Evolutionary conservation across 805 yeast genomes (phyloP), one percentile per base, ranked within the genome.

Genomic region (Candida dajiaensis): DNA sequence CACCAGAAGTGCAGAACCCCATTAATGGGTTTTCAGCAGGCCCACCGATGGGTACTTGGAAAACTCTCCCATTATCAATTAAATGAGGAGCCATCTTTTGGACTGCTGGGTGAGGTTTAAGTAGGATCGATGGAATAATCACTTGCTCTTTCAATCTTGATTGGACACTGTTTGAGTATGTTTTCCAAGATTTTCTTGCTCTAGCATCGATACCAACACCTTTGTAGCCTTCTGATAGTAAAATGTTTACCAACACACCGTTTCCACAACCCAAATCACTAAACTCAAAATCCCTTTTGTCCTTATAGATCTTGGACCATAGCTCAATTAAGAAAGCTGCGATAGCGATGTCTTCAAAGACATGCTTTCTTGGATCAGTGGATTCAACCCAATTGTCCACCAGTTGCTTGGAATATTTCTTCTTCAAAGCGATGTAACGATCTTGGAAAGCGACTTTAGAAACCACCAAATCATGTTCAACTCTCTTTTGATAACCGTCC

Each of bases 181-280:
- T 71, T 2, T 68, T 65, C 98, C 98, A 92, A 1, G 96, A 85
- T 59, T 90, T 90, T 48, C 98, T 73, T 3, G 80, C 78, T 40
- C 98, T 72, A 0, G 96, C 97, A 67, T 92, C 98, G 22, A 90
- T 80, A 13, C 98, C 98, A 33, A 74, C 63, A 3, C 98, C 97
- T 31, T 59, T 68, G 56, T 78, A 86, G 0, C 97, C 97, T 66
- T 92, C 98, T 71, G 71, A 69, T 8, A 76, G 67, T 42, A 92
- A 69, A 23, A 92, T 77, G 55, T 87, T 78, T 11, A 88, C 95
- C 40, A 92, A 66, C 15, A 88, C 71, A 9, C 98, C 98, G 66
- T 92, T 92, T 7, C 98, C 98, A 68, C 98, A 92, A 0, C 98
- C 98, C 45, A 92, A 64, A 67, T 92, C 98, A 53, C 92, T 74